These are phyloP conservation scores for Aspergillus amoenus DNA, from an alignment of 2,329 filamentous ascomycete genomes.

Conservation along the genomic window DNA sequence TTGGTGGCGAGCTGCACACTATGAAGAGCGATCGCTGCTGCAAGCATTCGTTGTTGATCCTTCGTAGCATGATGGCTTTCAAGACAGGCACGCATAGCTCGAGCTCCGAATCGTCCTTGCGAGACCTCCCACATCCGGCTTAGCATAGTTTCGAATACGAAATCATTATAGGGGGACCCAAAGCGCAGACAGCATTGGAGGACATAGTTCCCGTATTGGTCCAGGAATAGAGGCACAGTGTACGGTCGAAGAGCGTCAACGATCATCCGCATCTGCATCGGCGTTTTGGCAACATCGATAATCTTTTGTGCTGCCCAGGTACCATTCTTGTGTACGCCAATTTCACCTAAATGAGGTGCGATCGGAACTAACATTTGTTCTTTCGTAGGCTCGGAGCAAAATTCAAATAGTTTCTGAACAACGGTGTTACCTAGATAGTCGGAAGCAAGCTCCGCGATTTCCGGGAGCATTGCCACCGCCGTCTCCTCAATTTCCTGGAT, in stretches of 20 bases:
- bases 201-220: conserved; percentile 98
- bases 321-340: conserved; percentile 98
- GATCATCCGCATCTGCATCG: conserved; percentile 78
- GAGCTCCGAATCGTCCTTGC: conserved; percentile 89
- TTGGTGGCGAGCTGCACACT: conserved; percentile 96
- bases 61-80: conserved; percentile 95
- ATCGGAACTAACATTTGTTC: conserved; percentile 90
- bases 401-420: conserved; percentile 98
- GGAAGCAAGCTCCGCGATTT: conserved; percentile 90
- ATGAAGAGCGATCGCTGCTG: conserved; percentile 91
- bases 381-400: conserved; percentile 85
- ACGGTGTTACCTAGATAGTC: conserved; percentile 98
- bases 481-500: conserved; percentile 88
- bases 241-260: conserved; percentile 82
- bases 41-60: conserved; percentile 92
- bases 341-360: conserved; percentile 88
- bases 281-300: conserved; percentile 89
- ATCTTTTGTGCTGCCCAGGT: conserved; percentile 99
- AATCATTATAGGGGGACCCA: conserved; percentile 83
- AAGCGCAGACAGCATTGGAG: conserved; percentile 95
- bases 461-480: conserved; percentile 89
- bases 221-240: conserved; percentile 86
- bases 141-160: conserved; percentile 97
- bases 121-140: conserved; percentile 89
- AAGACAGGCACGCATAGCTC: conserved; percentile 93